These are phyloP conservation scores for Creolimax fragrantissima DNA, from an alignment of 78 protist species.

Conservation along the genomic window DNA sequence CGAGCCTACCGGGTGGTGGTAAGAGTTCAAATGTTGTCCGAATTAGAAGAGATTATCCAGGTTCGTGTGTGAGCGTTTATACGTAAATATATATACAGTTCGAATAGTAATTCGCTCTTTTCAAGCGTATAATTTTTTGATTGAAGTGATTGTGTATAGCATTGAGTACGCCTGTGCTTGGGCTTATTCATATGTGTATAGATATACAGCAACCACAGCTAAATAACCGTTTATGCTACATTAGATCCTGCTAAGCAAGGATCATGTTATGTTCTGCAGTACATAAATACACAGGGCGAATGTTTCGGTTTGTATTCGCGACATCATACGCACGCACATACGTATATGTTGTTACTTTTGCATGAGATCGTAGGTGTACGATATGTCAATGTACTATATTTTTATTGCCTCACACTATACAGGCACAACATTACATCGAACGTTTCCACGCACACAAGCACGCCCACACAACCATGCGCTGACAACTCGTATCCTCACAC, in stretches of 20 bases:
- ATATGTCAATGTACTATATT: no score
- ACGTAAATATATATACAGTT: slow-evolving; percentile 4
- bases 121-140: neutral
- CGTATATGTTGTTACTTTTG: neutral
- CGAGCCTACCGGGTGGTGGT: slow-evolving; percentile 71
- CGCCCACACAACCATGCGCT: no score
- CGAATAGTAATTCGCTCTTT: neutral
- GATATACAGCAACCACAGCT: no score
- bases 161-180: neutral
- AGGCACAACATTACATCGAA: no score
- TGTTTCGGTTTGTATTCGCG: neutral
- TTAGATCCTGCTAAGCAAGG: no score
- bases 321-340: neutral
- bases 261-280: no score
- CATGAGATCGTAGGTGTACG: no score
- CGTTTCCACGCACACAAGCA: no score
- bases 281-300: neutral
- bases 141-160: neutral
- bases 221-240: no score
- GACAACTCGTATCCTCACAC: no score
- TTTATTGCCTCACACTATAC: no score
- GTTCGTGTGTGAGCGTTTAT: neutral
- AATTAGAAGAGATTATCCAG: slow-evolving; percentile 75
- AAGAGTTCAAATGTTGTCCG: slow-evolving; percentile 62
- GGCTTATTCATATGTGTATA: no score